Conservation (phyloP, 176 grass and related monocot genomes). For the Eragrostis curvula region DNA sequence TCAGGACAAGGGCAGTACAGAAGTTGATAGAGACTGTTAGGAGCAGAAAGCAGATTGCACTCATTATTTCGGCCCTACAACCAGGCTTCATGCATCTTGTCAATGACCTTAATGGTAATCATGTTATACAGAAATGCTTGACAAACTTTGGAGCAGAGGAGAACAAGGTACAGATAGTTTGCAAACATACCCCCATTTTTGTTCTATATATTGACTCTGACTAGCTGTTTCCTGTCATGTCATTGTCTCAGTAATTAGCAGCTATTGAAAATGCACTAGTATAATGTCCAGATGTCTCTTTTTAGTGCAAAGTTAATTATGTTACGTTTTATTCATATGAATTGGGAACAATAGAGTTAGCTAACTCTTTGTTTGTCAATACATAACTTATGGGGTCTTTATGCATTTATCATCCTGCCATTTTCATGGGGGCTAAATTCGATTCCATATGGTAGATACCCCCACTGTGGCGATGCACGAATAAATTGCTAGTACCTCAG, state of each 20-base stretch:
- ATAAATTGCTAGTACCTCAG: conserved; percentile 2
- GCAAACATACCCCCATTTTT: not conserved
- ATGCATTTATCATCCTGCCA: not conserved
- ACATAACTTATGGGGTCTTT: conserved; percentile 10
- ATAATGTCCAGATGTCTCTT: not conserved
- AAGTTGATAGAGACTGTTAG: conserved; percentile 85
- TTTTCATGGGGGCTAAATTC: not conserved
- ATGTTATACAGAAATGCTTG: conserved; percentile 90
- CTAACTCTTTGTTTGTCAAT: not conserved
- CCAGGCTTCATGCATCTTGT: conserved; percentile 69
- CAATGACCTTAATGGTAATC: conserved; percentile 88
- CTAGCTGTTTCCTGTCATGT: not conserved
- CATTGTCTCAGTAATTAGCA: not conserved
- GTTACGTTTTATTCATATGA: not conserved
- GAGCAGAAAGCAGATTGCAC: conserved; percentile 50
- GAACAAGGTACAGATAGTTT: conserved; percentile 70
- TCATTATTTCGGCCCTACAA: conserved; percentile 64
- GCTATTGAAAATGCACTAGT: not conserved
- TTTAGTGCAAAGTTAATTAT: conserved; percentile 2
- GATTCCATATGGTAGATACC: not conserved
- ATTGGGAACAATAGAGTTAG: not conserved
- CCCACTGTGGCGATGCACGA: not conserved
- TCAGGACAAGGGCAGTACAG: conserved; percentile 89
- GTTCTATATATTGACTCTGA: not conserved
- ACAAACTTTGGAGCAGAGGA: conserved; percentile 64